A percentile compares a stretch with the other conserved stretches of the same genome.
Evolutionary conservation across 1,284 basidiomycete species (phyloP).

Genomic region (Tylopilus sp.): DNA sequence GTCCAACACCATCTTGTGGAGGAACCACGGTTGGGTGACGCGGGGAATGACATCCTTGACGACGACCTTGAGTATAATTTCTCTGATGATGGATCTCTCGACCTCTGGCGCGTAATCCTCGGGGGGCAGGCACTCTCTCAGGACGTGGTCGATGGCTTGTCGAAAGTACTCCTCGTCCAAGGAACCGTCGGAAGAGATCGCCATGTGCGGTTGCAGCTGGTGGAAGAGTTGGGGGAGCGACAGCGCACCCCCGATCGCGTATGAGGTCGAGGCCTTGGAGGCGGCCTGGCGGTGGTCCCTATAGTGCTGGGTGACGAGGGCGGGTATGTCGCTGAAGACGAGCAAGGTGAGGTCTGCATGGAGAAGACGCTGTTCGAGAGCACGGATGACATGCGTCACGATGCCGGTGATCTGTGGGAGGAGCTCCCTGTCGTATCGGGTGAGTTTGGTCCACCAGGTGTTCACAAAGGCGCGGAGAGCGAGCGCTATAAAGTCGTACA

Average conservation of each 20-base stretch:
- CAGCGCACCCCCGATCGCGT: conserved; percentile 62
- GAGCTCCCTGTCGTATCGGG: conserved; percentile 79
- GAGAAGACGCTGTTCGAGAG: conserved; percentile 58
- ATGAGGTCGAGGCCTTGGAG: conserved; percentile 61
- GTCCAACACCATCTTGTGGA: conserved; percentile 64
- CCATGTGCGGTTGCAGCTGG: conserved; percentile 76
- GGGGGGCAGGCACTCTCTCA: conserved; percentile 63
- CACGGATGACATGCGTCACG: conserved; percentile 56
- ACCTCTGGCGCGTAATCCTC: conserved; percentile 75
- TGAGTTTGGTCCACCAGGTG: conserved; percentile 80
- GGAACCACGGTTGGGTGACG: conserved; percentile 79
- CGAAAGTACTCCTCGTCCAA: conserved; percentile 77
- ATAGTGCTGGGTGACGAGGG: conserved; percentile 68
- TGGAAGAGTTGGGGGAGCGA: conserved; percentile 69
- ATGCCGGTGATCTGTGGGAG: conserved; percentile 67
- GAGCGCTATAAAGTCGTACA: conserved; percentile 77
- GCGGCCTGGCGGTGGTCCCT: conserved; percentile 68
- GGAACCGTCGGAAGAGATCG: conserved; percentile 58
- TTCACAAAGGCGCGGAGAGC: conserved; percentile 72
- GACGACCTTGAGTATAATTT: conserved; percentile 72
- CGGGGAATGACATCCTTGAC: conserved; percentile 64
- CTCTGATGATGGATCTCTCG: conserved; percentile 75
- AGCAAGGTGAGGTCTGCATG: conserved; percentile 58
- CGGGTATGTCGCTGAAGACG: conserved; percentile 58
- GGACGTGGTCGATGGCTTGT: conserved; percentile 67